phyloP scores from a whole-genome alignment of 2,329 filamentous ascomycete species.

The Akanthomyces dipterigenus region DNA sequence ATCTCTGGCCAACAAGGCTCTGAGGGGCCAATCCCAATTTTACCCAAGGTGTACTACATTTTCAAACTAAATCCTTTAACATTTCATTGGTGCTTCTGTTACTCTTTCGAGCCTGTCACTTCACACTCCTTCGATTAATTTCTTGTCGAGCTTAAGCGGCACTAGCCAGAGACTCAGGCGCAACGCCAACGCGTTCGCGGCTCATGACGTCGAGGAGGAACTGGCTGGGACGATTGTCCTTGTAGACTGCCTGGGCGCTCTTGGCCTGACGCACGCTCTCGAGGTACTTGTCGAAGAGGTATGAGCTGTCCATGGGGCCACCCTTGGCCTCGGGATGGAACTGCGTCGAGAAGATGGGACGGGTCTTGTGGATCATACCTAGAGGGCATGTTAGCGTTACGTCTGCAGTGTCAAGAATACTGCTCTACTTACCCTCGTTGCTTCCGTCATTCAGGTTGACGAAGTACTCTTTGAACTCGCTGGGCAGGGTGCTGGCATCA shows the following conservation, averaged over 20 bases:
- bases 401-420: background rate
- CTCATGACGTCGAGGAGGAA: conserved; percentile 84
- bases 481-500: conserved; percentile 72
- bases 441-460: conserved; percentile 96
- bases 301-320: conserved; percentile 89
- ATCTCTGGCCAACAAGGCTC: too few species aligned
- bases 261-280: conserved; percentile 87
- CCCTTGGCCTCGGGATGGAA: conserved; percentile 99
- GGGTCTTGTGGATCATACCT: conserved; percentile 88
- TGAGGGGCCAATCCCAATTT: background rate
- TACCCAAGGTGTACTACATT: background rate
- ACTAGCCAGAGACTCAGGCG: conserved; percentile 36
- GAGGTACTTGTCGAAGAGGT: conserved; percentile 94
- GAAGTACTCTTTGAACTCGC: conserved; percentile 96
- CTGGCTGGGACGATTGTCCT: conserved; percentile 81
- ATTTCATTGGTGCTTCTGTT: background rate
- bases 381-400: conserved; percentile 2
- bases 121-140: background rate
- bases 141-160: background rate
- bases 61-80: background rate
- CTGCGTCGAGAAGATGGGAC: conserved; percentile 96
- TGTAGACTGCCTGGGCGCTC: conserved; percentile 68
- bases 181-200: conserved; percentile 91
- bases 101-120: background rate
- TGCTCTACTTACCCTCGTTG: conserved; percentile 65